A percentile compares a stretch with the other conserved stretches of the same genome.
Conservation (phyloP, 345 rosid species). For the Arabidopsis suecica region DNA sequence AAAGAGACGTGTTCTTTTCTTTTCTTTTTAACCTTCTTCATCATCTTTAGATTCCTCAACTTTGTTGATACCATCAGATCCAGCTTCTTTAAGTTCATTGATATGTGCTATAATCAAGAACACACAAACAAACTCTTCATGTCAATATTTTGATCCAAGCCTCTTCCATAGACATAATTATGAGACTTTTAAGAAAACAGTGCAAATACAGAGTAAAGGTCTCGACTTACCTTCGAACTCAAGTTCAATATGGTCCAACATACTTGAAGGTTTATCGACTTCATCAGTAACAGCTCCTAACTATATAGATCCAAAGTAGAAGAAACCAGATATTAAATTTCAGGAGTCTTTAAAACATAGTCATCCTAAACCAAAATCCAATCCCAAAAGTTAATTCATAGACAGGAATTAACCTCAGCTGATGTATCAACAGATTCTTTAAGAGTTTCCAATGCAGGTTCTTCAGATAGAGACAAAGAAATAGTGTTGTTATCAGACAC, state of each 20-base stretch:
- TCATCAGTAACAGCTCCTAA: conserved; percentile 47
- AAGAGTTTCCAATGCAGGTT: conserved; percentile 7
- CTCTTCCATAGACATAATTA: not conserved
- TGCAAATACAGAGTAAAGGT: conserved; percentile 21
- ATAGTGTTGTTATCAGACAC: conserved; percentile 38
- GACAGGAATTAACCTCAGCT: conserved; percentile 33
- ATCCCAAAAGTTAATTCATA: not conserved
- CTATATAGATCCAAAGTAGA: conserved; percentile 33
- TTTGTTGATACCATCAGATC: conserved; percentile 38
- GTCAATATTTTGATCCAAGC: conserved; percentile 18
- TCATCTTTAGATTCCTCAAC: conserved; percentile 38
- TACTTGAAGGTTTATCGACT: conserved; percentile 29
- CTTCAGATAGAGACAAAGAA: conserved; percentile 42
- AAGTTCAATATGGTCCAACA: conserved; percentile 43
- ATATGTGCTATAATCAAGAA: conserved; percentile 37
- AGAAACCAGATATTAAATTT: conserved; percentile 1
- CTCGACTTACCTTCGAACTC: conserved; percentile 40
- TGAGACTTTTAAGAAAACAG: conserved; percentile 2
- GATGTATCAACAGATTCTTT: conserved; percentile 32
- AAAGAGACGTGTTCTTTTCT: not conserved
- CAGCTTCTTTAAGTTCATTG: conserved; percentile 30
- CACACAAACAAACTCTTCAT: not conserved
- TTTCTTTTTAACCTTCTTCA: conserved; percentile 25
- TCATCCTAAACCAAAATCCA: not conserved
- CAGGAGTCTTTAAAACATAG: not conserved